A percentile compares a stretch with the other conserved stretches of the same genome.
These are phyloP conservation scores for Flagelloscypha sp. DNA, from an alignment of 768 basidiomycete species.

Conservation along the genomic window DNA sequence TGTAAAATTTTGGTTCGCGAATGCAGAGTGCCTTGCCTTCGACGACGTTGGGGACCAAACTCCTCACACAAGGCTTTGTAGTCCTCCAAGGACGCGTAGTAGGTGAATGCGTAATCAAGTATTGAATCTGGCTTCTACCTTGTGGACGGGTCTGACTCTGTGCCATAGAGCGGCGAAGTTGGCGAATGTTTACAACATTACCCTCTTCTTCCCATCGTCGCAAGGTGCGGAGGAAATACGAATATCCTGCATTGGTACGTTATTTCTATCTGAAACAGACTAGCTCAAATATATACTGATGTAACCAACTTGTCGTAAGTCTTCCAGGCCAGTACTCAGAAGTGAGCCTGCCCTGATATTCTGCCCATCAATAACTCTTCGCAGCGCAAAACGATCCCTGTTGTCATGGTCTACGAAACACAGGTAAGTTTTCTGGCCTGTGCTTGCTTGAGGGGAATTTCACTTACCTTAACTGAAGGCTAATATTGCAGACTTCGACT, in stretches of 20 bases:
- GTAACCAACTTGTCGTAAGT: too few species aligned
- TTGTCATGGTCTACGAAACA: constrained; percentile 82
- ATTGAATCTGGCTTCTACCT: neutral
- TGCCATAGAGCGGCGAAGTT: constrained; percentile 72
- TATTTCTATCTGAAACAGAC: too few species aligned
- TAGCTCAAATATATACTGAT: too few species aligned
- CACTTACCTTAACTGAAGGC: too few species aligned
- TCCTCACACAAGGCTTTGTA: constrained; percentile 65
- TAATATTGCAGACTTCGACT: constrained; percentile 80
- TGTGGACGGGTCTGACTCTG: neutral
- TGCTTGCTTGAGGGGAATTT: too few species aligned
- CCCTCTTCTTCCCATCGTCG: constrained; percentile 72
- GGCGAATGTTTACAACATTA: constrained; percentile 71
- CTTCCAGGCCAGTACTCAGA: too few species aligned
- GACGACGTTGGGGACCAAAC: constrained; percentile 53
- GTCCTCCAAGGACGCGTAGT: constrained; percentile 66
- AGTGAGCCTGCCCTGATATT: too few species aligned
- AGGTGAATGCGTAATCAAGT: constrained; percentile 84
- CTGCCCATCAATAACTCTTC: too few species aligned
- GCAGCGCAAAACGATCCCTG: constrained; percentile 69
- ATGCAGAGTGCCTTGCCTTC: constrained; percentile 76
- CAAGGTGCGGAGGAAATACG: constrained; percentile 72
- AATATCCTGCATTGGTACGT: constrained; percentile 79
- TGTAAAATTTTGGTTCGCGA: constrained; percentile 49
- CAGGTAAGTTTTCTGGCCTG: too few species aligned